Evolutionary conservation across 345 rosid species (phyloP).

Genomic region (Heritiera littoralis): DNA sequence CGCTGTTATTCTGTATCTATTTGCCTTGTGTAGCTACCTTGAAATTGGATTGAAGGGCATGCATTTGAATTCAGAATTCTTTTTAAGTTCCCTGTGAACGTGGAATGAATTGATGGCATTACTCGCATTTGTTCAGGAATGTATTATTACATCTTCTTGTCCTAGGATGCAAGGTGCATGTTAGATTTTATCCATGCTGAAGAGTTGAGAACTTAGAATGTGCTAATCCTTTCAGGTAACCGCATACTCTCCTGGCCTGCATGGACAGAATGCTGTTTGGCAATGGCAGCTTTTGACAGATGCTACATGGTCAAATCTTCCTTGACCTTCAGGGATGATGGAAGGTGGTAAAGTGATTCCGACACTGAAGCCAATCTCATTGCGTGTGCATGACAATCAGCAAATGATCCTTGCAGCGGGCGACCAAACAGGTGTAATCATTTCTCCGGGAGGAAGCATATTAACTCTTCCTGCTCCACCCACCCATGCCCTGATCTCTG

Average conservation of each 20-base stretch:
- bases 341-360: constrained; percentile 77
- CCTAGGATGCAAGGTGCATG: not conserved
- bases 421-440: constrained; percentile 77
- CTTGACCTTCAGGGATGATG: constrained; percentile 84
- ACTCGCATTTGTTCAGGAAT: not conserved
- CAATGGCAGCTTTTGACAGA: constrained; percentile 82
- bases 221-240: constrained; percentile 61
- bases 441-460: constrained; percentile 88
- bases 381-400: constrained; percentile 72
- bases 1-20: constrained; percentile 10
- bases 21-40: not conserved
- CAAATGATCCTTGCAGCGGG: constrained; percentile 95
- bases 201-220: not conserved
- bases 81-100: not conserved
- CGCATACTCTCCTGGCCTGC: constrained; percentile 79
- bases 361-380: constrained; percentile 71
- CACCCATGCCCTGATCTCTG: constrained; percentile 73
- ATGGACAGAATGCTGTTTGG: constrained; percentile 75
- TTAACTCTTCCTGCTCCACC: constrained; percentile 86
- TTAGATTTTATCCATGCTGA: not conserved
- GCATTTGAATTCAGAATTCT: not conserved
- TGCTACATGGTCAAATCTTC: constrained; percentile 96
- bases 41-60: not conserved
- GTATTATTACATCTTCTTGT: not conserved
- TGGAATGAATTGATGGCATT: not conserved